These are phyloP conservation scores for Actinomucor elegans DNA, from an alignment of 371 early-diverging fungal genomes.

Conservation along the genomic window DNA sequence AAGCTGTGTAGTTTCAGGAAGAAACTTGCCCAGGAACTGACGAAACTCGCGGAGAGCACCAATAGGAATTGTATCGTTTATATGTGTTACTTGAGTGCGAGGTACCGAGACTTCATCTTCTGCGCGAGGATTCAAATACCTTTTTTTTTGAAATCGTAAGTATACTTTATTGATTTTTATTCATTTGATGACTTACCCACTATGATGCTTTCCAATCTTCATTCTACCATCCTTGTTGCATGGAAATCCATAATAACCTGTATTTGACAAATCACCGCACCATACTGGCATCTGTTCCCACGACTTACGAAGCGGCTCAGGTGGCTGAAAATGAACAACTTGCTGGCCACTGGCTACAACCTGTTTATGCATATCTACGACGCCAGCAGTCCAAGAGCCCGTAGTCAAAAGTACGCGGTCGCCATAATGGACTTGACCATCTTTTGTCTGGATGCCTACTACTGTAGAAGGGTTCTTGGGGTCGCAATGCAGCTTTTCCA, in stretches of 20 bases:
- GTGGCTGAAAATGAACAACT: conserved; percentile 49
- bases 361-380: conserved; percentile 41
- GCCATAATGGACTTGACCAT: conserved; percentile 36
- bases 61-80: conserved; percentile 40
- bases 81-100: conserved; percentile 41
- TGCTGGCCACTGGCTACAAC: conserved; percentile 53
- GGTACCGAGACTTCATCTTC: conserved; percentile 37
- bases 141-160: too few species aligned
- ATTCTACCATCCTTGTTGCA: conserved; percentile 29
- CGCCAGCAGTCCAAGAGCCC: conserved; percentile 55
- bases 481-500: conserved; percentile 17
- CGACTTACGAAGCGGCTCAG: conserved; percentile 2
- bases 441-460: conserved; percentile 45
- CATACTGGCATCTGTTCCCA: conserved; percentile 50
- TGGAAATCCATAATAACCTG: conserved; percentile 52
- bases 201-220: conserved; percentile 48
- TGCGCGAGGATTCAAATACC: conserved; percentile 29
- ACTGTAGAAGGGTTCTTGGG: conserved; percentile 18
- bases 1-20: conserved; percentile 31
- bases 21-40: conserved; percentile 31
- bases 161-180: too few species aligned
- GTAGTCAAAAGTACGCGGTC: conserved; percentile 52
- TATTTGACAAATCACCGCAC: conserved; percentile 50
- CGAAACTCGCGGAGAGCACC: conserved; percentile 32
- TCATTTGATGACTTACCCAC: conserved; percentile 24